A percentile compares a stretch with the other conserved stretches of the same genome.
Conservation (phyloP, 805 yeast species). For the Candida taoyuanica region DNA sequence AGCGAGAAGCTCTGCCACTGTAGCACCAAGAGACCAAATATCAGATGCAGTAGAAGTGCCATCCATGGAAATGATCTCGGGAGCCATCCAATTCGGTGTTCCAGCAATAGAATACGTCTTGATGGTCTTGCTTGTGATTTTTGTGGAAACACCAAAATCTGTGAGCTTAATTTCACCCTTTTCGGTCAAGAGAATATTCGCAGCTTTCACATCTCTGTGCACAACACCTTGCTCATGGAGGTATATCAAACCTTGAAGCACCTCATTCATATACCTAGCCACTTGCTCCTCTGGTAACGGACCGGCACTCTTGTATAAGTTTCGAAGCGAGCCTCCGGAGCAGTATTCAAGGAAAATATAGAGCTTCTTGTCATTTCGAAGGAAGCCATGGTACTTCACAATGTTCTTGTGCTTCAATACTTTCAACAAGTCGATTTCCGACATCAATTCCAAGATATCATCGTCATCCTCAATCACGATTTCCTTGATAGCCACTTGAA, state of each 20-base stretch:
- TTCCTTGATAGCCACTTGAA: constrained; percentile 76
- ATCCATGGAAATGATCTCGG: constrained; percentile 81
- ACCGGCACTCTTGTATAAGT: constrained; percentile 29
- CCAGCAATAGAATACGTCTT: constrained; percentile 66
- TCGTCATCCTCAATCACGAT: constrained; percentile 70
- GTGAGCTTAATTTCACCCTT: constrained; percentile 65
- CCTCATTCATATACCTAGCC: constrained; percentile 60
- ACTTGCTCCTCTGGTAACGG: constrained; percentile 59
- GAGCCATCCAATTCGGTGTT: constrained; percentile 99
- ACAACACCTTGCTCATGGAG: constrained; percentile 64
- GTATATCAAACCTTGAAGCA: constrained; percentile 59
- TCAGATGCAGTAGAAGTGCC: constrained; percentile 89
- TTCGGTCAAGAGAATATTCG: constrained; percentile 65
- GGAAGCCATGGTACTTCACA: constrained; percentile 87
- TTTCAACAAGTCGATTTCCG: constrained; percentile 71
- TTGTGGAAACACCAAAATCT: constrained; percentile 74
- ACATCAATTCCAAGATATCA: constrained; percentile 48
- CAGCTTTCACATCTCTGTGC: constrained; percentile 74
- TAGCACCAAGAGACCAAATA: constrained; percentile 94
- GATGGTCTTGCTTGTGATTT: constrained; percentile 46
- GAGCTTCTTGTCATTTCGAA: constrained; percentile 60
- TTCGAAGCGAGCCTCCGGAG: constrained; percentile 60
- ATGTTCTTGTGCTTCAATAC: constrained; percentile 83
- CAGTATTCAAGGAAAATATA: constrained; percentile 79
- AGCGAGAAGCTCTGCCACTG: constrained; percentile 79